Evolutionary conservation across 345 rosid genomes (phyloP), one percentile per base, ranked within the genome.

Genomic region (Boechera stricta): DNA sequence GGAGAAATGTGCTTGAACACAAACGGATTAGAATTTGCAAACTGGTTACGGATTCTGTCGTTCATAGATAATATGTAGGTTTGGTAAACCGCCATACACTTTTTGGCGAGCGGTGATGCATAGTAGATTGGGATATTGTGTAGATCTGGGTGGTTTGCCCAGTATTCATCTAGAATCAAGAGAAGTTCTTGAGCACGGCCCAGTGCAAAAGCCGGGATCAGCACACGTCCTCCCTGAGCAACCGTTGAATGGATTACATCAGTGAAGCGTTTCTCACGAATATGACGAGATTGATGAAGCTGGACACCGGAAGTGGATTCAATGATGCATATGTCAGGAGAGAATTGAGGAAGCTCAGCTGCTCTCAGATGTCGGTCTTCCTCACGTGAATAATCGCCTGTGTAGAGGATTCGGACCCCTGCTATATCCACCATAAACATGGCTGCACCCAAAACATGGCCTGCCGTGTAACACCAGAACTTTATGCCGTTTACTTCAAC

Each of bases 351-450:
- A 77, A 86, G 84, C 86, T 94, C 98, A 75, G 98, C 97, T 73
- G 97, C 95, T 67, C 89, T 86, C 62, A 94, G 92, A 88, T 94
- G 98, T 53, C 97, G 78, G 77, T 92, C 97, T 83, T 94, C 98
- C 82, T 92, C 97, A 12, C 97, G 90, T 39, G 98, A 94, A 66
- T 94, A 94, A 52, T 94, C 98, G 45, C 98, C 98, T 21, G 97
- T 92, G 71, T 94, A 94, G 67, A 94, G 97, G 58, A 89, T 87
- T 62, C 95, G 90, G 21, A 94, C 97, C 76, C 97, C 89, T 6
- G 98, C 97, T 73, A 94, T 84, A 73, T 94, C 97, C 31, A 92
- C 98, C 97, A 94, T 94, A 73, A 94, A 94, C 98, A 92, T 94
- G 51, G 97, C 97, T 80, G 98, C 98, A 67, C 98, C 98, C 66